Percentiles rank a stretch among this genome's conserved stretches.
Evolutionary conservation across 2,329 filamentous ascomycete species (phyloP).

Genomic region (Fusarium lateritium): DNA sequence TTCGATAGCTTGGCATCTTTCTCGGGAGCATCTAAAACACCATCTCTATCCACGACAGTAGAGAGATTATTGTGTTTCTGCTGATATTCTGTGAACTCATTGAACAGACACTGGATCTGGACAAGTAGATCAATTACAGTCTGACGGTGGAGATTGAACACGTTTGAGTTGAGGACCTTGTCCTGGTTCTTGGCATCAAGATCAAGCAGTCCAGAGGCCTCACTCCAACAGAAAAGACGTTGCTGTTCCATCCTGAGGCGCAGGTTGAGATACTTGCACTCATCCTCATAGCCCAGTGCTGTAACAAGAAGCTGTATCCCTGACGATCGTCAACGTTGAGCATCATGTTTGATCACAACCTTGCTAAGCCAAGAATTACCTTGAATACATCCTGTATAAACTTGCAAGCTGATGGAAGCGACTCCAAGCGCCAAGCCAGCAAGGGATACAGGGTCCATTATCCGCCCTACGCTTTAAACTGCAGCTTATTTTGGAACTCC

Average conservation of each 20-base stretch:
- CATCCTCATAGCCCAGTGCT: slow-evolving; percentile 63
- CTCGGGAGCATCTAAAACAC: slow-evolving; percentile 57
- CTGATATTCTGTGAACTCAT: slow-evolving; percentile 62
- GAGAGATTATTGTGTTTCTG: slow-evolving; percentile 57
- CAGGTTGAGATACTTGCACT: slow-evolving; percentile 64
- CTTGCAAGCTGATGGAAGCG: slow-evolving; percentile 62
- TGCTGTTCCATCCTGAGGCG: slow-evolving; percentile 66
- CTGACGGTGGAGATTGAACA: slow-evolving; percentile 64
- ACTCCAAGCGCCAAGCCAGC: slow-evolving; percentile 61
- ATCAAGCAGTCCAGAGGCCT: slow-evolving; percentile 64
- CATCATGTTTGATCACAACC: background rate
- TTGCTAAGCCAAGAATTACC: slow-evolving; percentile 45
- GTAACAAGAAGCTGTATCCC: slow-evolving; percentile 65
- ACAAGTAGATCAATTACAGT: slow-evolving; percentile 64
- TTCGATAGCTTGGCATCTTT: slow-evolving; percentile 61
- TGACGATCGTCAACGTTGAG: slow-evolving; percentile 9
- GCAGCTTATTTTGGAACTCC: slow-evolving; percentile 15
- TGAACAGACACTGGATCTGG: slow-evolving; percentile 63
- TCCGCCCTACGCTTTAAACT: background rate
- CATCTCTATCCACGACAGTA: slow-evolving; percentile 53
- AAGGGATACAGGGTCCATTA: slow-evolving; percentile 61
- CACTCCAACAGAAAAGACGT: slow-evolving; percentile 64
- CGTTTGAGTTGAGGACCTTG: slow-evolving; percentile 62
- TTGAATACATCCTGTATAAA: slow-evolving; percentile 64
- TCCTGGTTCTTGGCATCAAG: slow-evolving; percentile 58